Percentiles rank a stretch among this genome's conserved stretches.
Evolutionary conservation across 441 rosid genomes (phyloP).

Genomic region (Cnidoscolus chayamansa): DNA sequence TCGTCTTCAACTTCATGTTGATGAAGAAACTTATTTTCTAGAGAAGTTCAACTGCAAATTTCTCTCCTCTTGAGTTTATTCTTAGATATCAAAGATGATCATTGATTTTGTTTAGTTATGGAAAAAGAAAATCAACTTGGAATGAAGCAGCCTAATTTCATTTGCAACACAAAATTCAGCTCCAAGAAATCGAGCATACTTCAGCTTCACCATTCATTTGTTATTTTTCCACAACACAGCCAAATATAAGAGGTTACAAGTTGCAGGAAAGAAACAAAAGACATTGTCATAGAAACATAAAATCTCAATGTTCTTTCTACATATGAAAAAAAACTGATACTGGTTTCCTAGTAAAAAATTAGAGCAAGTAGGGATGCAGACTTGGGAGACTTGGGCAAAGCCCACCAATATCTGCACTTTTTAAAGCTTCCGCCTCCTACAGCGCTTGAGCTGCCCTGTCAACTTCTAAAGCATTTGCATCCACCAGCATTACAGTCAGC

Average conservation of each 20-base stretch:
- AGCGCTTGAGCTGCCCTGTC: constrained; percentile 21
- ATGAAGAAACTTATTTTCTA: too few relatives aligned
- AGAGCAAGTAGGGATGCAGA: not conserved
- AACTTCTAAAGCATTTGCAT: constrained; percentile 14
- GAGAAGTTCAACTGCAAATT: too few relatives aligned
- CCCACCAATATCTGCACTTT: constrained; percentile 11
- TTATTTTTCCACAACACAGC: not conserved
- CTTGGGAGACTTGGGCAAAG: constrained; percentile 16
- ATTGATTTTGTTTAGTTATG: too few relatives aligned
- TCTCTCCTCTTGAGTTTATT: not conserved
- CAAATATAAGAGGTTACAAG: not conserved
- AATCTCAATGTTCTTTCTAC: not conserved
- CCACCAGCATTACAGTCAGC: constrained; percentile 9
- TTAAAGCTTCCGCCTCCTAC: constrained; percentile 28
- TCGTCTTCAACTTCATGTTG: not conserved
- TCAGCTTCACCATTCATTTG: not conserved
- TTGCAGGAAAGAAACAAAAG: too few relatives aligned
- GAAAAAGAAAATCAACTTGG: not conserved
- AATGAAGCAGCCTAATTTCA: too few relatives aligned
- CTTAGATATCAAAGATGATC: not conserved
- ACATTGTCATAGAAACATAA: not conserved
- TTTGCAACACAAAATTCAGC: too few relatives aligned
- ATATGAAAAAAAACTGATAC: not conserved
- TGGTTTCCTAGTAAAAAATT: not conserved
- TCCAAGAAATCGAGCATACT: not conserved